Evolutionary conservation across 164 flowering plant genomes (phyloP).

Genomic region (Santalum album): DNA sequence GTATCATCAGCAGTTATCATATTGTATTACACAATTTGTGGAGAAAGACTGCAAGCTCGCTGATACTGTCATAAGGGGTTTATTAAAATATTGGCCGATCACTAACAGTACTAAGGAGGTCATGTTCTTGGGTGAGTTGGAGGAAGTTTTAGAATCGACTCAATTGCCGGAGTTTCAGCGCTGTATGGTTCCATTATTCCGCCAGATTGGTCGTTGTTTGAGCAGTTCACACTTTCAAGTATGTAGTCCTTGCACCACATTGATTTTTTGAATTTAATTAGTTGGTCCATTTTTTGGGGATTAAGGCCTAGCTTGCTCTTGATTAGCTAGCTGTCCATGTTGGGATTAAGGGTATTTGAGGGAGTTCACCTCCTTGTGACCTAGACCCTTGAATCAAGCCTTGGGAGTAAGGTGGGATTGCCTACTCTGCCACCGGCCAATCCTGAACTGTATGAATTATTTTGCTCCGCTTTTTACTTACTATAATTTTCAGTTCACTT

Average conservation of each 20-base stretch:
- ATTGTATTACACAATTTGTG: slow-evolving; percentile 53
- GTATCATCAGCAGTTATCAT: slow-evolving; percentile 54
- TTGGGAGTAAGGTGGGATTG: too few species aligned
- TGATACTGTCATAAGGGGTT: slow-evolving; percentile 56
- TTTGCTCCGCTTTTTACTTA: too few species aligned
- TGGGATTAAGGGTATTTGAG: too few species aligned
- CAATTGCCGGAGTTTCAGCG: slow-evolving; percentile 53
- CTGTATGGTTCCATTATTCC: slow-evolving; percentile 55
- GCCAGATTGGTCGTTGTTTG: slow-evolving; percentile 41
- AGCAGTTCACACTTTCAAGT: slow-evolving; percentile 65
- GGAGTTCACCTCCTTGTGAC: too few species aligned
- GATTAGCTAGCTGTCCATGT: too few species aligned
- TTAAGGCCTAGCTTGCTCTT: too few species aligned
- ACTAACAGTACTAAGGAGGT: slow-evolving; percentile 49
- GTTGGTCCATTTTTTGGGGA: too few species aligned
- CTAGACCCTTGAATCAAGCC: too few species aligned
- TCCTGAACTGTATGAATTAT: too few species aligned
- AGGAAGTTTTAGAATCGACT: slow-evolving; percentile 54
- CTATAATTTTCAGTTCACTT: too few species aligned
- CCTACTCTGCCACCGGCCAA: too few species aligned
- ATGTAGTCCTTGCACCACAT: neutral
- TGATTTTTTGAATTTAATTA: too few species aligned
- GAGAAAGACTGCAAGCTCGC: slow-evolving; percentile 63
- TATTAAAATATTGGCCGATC: slow-evolving; percentile 45
- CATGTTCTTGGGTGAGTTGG: slow-evolving; percentile 47